Conservation (phyloP, 2,329 filamentous ascomycete genomes). For the Clonostachys rosea region DNA sequence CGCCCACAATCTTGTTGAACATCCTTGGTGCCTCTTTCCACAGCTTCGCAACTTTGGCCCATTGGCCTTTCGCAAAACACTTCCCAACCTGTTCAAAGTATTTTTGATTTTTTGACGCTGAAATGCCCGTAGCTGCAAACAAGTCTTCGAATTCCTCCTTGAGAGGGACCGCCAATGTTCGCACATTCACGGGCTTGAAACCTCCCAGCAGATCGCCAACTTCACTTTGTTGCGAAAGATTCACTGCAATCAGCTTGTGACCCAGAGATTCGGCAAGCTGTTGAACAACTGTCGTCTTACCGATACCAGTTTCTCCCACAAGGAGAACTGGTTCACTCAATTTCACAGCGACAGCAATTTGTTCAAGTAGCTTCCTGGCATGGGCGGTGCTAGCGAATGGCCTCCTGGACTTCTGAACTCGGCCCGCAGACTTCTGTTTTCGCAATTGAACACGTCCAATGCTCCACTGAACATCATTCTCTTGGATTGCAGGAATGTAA, state of each 20-base stretch:
- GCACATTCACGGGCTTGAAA: slow-evolving; percentile 91
- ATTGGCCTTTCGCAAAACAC: slow-evolving; percentile 75
- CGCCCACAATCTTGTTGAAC: slow-evolving; percentile 67
- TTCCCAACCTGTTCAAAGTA: slow-evolving; percentile 81
- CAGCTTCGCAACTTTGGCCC: slow-evolving; percentile 78
- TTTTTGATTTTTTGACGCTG: slow-evolving; percentile 77
- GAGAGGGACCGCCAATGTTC: slow-evolving; percentile 81
- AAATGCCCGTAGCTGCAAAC: slow-evolving; percentile 81
- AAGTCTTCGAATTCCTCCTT: slow-evolving; percentile 92
- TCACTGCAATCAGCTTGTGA: slow-evolving; percentile 86
- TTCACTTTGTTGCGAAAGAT: slow-evolving; percentile 96
- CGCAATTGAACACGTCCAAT: slow-evolving; percentile 64
- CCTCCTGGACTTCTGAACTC: slow-evolving; percentile 46
- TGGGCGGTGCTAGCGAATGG: slow-evolving; percentile 88
- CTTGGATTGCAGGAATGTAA: slow-evolving; percentile 67
- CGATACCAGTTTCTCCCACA: slow-evolving; percentile 98
- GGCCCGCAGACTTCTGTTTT: slow-evolving; percentile 47
- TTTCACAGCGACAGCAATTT: slow-evolving; percentile 77
- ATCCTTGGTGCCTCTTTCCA: slow-evolving; percentile 89
- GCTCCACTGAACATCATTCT: slow-evolving; percentile 49
- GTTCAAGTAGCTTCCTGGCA: slow-evolving; percentile 79
- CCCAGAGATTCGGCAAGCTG: slow-evolving; percentile 82
- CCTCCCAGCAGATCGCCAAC: slow-evolving; percentile 92
- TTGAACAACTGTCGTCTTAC: slow-evolving; percentile 95
- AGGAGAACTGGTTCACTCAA: slow-evolving; percentile 86